Evolutionary conservation across 495 filamentous ascomycete genomes (phyloP).

Genomic region (Xylaria sp.): DNA sequence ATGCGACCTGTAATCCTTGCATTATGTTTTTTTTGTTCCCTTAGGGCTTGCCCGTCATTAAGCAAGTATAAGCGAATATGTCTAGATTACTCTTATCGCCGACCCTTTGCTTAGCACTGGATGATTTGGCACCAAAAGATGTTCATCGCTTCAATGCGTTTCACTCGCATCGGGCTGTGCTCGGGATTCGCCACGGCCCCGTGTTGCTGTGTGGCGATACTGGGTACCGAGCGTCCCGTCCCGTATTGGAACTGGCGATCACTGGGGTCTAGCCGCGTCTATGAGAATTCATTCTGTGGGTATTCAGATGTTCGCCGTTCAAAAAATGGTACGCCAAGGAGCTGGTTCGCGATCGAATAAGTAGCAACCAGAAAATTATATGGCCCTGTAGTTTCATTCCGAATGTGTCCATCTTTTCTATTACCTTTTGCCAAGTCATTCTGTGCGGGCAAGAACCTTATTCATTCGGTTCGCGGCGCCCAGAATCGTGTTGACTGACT

Average conservation of each 20-base stretch:
- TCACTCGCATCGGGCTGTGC: neutral
- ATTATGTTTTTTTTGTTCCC: neutral
- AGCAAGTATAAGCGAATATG: conserved; percentile 18
- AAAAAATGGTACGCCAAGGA: conserved; percentile 10
- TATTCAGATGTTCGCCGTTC: neutral
- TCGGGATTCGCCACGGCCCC: neutral
- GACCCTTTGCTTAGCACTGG: neutral
- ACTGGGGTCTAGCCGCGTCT: conserved; percentile 10
- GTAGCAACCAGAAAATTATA: neutral
- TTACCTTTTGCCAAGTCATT: conserved; percentile 12
- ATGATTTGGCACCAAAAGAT: neutral
- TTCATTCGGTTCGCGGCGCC: conserved; percentile 20
- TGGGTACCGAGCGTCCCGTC: conserved; percentile 9
- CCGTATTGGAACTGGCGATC: conserved; percentile 1
- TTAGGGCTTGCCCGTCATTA: neutral
- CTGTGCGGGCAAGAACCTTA: conserved; percentile 11
- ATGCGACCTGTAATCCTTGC: neutral
- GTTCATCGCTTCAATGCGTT: neutral
- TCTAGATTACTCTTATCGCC: neutral
- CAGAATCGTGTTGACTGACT: neutral
- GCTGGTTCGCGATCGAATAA: neutral
- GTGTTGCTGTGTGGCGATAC: neutral
- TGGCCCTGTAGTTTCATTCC: conserved; percentile 1
- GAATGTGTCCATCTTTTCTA: neutral
- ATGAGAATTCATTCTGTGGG: neutral